phyloP scores from a whole-genome alignment of 352 stramenopile genomes.

The Saprolegnia diclina region DNA sequence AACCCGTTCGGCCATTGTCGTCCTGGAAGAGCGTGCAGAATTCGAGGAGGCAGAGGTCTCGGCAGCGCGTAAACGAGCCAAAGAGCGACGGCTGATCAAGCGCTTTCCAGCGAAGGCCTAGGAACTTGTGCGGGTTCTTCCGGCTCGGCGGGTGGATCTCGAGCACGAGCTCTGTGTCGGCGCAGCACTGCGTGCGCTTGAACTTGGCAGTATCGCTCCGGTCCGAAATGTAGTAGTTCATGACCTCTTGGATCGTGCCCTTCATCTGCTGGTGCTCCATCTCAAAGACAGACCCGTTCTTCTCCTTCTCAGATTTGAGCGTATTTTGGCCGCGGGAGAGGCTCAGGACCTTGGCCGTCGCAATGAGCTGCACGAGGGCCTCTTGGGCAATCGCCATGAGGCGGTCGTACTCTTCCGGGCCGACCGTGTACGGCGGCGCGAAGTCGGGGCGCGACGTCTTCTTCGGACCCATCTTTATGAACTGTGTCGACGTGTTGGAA shows the following conservation, averaged over 20 bases:
- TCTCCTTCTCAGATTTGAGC: neutral
- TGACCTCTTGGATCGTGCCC: neutral
- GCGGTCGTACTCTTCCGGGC: neutral
- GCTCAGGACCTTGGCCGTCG: conserved; percentile 3
- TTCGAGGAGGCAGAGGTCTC: conserved; percentile 75
- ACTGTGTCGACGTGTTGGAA: no score
- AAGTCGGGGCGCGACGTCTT: conserved; percentile 2
- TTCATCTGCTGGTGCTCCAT: conserved; percentile 13
- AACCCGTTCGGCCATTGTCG: conserved; percentile 48
- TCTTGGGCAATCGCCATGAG: conserved; percentile 9
- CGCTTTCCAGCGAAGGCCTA: conserved; percentile 61
- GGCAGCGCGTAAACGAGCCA: conserved; percentile 42
- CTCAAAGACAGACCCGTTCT: conserved; percentile 13
- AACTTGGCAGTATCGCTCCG: neutral
- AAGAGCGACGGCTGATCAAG: conserved; percentile 48
- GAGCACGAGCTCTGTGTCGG: conserved; percentile 36
- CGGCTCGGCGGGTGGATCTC: conserved; percentile 40
- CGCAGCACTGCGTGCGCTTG: conserved; percentile 1
- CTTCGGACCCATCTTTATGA: no score
- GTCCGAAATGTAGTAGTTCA: conserved; percentile 4
- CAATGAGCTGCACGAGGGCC: neutral
- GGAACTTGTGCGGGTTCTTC: conserved; percentile 43
- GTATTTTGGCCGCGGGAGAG: conserved; percentile 1
- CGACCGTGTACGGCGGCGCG: neutral
- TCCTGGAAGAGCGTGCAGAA: conserved; percentile 62